Conservation (phyloP, 2,329 filamentous ascomycete genomes). For the Colletotrichum musicola region DNA sequence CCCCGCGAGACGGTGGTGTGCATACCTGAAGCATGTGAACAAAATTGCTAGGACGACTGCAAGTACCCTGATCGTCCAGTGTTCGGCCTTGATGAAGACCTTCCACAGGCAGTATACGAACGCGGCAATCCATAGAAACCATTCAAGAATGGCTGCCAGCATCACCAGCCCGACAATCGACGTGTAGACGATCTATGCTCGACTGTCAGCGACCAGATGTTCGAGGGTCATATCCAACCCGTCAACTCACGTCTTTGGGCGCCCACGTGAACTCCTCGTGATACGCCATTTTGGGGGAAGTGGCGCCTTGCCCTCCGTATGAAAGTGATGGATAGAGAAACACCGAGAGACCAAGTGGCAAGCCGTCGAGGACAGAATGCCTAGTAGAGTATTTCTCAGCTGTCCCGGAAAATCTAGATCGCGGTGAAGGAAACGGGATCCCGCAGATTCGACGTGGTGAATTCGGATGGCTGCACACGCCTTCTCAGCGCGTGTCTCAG, state of each 20-base stretch:
- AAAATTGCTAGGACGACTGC: conserved; percentile 80
- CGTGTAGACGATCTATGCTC: conserved; percentile 82
- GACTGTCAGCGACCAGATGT: conserved; percentile 36
- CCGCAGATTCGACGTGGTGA: conserved; percentile 23
- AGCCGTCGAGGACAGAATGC: neutral
- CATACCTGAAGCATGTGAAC: conserved; percentile 59
- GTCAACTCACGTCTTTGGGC: conserved; percentile 54
- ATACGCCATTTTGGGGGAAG: conserved; percentile 53
- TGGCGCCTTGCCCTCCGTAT: neutral
- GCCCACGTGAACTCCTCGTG: conserved; percentile 61
- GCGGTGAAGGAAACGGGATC: conserved; percentile 26
- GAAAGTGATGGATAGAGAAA: neutral
- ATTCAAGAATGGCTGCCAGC: conserved; percentile 88
- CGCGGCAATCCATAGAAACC: conserved; percentile 94
- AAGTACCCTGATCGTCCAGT: conserved; percentile 84
- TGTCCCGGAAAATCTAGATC: neutral
- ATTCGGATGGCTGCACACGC: conserved; percentile 28
- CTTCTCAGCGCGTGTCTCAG: conserved; percentile 10
- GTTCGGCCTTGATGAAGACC: conserved; percentile 89
- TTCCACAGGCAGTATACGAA: conserved; percentile 93
- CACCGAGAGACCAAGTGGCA: neutral
- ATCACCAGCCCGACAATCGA: conserved; percentile 84
- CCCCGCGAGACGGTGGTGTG: neutral
- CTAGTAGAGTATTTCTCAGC: neutral
- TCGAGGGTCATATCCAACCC: neutral